Base-by-base conservation (phyloP, 441 rosid genomes). In the Pelargonium australe region DNA sequence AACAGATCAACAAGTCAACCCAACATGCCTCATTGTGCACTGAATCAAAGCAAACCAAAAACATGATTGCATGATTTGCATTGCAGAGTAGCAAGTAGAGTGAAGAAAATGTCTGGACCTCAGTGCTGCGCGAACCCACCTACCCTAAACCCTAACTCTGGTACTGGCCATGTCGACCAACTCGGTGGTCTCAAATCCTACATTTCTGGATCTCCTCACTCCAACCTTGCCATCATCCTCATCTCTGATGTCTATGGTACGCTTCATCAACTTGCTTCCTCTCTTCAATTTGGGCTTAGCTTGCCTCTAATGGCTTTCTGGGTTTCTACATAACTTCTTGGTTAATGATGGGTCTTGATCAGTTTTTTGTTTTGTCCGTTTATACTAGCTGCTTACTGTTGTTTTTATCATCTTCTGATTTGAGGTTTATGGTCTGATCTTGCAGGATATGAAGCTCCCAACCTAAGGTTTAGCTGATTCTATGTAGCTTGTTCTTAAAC, bases 101-200 rank as follows among this genome's bases (percentile, higher is more conserved):
- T 1, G 31, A 25, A 25, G 31, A 57, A 14, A 60, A 70, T 75
- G 78, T 66, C 78, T 14, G 78, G 78, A 16, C 75, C 78, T 11
- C 72, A 75, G 78, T 75, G 78, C 74, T 70, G 78, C 75, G 70
- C 60, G 1, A 70, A 75, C 60, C 78, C 78, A 13, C 74, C 74
- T 0, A 41, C 65, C 12, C 75, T 71, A 58, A 8, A 63, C 66
- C 69, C 71, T 0, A 17, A 40, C 8, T 44, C 67, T 64, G 78
- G 78, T 2, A 43, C 71, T 0, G 78, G 78, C 10, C 75, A 17
- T 47, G 71, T 62, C 34, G 75, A 71, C 44, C 34, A 62, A 5
- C 0, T 75, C 44, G 75, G 43, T 0, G 75, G 75, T 68, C 72
- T 66, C 19, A 25, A 70, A 0, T 51, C 74, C 19, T 75, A 75